phyloP scores from a whole-genome alignment of 2,329 filamentous ascomycete species.

The Fusarium dimerum region DNA sequence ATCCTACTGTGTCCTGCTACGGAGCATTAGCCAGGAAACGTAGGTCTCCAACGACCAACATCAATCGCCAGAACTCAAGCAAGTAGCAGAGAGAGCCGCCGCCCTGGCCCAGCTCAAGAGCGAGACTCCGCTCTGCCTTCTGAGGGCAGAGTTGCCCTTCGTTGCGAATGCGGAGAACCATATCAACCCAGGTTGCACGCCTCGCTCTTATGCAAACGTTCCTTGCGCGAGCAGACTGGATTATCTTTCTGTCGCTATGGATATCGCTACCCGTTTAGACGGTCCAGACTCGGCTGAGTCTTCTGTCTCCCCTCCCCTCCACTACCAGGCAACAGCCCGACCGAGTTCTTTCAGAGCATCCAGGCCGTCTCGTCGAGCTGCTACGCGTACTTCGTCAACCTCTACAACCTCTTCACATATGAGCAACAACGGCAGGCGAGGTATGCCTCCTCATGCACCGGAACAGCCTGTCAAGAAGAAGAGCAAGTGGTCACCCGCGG shows the following conservation, averaged over 20 bases:
- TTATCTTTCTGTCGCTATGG: constrained; percentile 70
- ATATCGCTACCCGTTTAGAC: constrained; percentile 91
- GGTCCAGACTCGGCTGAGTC: constrained; percentile 73
- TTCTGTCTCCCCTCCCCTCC: constrained; percentile 46
- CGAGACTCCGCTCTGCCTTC: constrained; percentile 43
- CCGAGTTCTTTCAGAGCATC: constrained; percentile 23
- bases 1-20: constrained; percentile 8
- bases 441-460: constrained; percentile 48
- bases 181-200: constrained; percentile 30
- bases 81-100: constrained; percentile 28
- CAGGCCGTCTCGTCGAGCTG: constrained; percentile 20
- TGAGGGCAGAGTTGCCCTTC: constrained; percentile 41
- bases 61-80: constrained; percentile 14
- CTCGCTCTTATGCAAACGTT: constrained; percentile 32
- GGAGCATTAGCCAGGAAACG: constrained; percentile 16
- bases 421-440: constrained; percentile 32
- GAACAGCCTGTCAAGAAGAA: constrained; percentile 86
- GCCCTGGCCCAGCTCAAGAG: constrained; percentile 46
- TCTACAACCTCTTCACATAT: constrained; percentile 36
- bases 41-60: constrained; percentile 21
- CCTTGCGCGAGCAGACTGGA: constrained; percentile 28
- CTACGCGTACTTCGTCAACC: constrained; percentile 25
- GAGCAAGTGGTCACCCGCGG: constrained; percentile 93
- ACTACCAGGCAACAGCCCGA: constrained; percentile 25
- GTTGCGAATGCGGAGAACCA: constrained; percentile 30